These are phyloP conservation scores for Vitis amurensis DNA, from an alignment of 164 flowering plant species.

Conservation along the genomic window DNA sequence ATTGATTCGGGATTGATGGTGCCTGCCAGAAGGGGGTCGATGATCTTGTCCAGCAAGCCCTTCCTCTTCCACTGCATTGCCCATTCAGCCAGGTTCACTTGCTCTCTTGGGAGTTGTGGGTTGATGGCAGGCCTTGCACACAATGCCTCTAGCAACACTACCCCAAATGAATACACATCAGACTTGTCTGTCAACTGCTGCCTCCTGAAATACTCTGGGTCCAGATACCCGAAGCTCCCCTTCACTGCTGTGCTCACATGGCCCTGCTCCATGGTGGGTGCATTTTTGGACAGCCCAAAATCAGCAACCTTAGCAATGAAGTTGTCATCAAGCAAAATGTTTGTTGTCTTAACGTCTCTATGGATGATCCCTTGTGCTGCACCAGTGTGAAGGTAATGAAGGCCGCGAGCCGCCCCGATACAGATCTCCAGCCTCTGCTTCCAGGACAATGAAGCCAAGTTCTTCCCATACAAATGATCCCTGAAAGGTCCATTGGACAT, in stretches of 20 bases:
- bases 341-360: conserved; percentile 70
- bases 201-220: conserved; percentile 71
- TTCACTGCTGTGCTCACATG: conserved; percentile 73
- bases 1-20: conserved; percentile 54
- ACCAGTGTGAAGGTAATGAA: conserved; percentile 73
- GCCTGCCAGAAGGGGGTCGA: conserved; percentile 50
- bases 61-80: conserved; percentile 68
- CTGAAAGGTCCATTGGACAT: conserved; percentile 68
- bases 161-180: conserved; percentile 77
- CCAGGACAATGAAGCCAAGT: conserved; percentile 53
- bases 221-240: conserved; percentile 73
- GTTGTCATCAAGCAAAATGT: conserved; percentile 59
- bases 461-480: conserved; percentile 60
- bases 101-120: conserved; percentile 61
- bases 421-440: conserved; percentile 63
- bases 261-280: conserved; percentile 43
- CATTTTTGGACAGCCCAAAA: conserved; percentile 64
- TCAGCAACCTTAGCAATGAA: conserved; percentile 68
- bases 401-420: conserved; percentile 71
- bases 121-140: conserved; percentile 67
- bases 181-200: conserved; percentile 74
- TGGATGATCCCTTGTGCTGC: conserved; percentile 71
- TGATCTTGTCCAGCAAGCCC: conserved; percentile 50
- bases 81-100: conserved; percentile 77
- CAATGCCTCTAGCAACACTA: conserved; percentile 57